Conservation (phyloP, 2,329 filamentous ascomycete genomes). For the Colletotrichum ledebouriae region DNA sequence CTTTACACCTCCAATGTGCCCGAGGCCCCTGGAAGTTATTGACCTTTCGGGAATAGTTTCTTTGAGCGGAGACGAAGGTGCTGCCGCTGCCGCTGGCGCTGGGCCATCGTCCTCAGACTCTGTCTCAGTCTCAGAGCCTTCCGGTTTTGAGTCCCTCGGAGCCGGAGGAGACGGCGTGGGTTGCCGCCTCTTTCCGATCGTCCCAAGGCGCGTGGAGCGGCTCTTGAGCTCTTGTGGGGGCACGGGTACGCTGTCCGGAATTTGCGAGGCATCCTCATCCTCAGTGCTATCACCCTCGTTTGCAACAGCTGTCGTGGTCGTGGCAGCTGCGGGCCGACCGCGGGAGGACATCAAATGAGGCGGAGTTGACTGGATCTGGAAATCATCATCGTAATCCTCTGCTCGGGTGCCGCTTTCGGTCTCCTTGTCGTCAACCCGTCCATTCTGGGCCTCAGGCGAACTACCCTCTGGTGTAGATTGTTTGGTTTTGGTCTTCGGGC, state of each 20-base stretch:
- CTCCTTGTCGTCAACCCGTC: background rate
- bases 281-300: slow-evolving; percentile 52
- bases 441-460: slow-evolving; percentile 41
- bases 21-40: background rate
- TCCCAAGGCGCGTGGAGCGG: slow-evolving; percentile 50
- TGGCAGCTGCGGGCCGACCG: slow-evolving; percentile 42
- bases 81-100: background rate
- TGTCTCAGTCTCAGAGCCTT: slow-evolving; percentile 60
- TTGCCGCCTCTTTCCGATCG: slow-evolving; percentile 53
- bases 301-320: slow-evolving; percentile 32
- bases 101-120: slow-evolving; percentile 53
- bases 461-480: background rate
- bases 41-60: background rate
- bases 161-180: slow-evolving; percentile 45
- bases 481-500: slow-evolving; percentile 16
- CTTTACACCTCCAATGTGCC: slow-evolving; percentile 8
- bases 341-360: slow-evolving; percentile 51
- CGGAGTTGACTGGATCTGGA: slow-evolving; percentile 65
- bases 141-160: slow-evolving; percentile 36
- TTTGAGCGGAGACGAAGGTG: slow-evolving; percentile 13
- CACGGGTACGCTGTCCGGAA: slow-evolving; percentile 44
- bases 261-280: slow-evolving; percentile 48
- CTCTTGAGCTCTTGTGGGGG: slow-evolving; percentile 42
- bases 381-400: slow-evolving; percentile 61
- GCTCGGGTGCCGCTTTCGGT: background rate